Base-by-base conservation (phyloP, 1,284 basidiomycete genomes). In the Tetrapyrgos nigripes region DNA sequence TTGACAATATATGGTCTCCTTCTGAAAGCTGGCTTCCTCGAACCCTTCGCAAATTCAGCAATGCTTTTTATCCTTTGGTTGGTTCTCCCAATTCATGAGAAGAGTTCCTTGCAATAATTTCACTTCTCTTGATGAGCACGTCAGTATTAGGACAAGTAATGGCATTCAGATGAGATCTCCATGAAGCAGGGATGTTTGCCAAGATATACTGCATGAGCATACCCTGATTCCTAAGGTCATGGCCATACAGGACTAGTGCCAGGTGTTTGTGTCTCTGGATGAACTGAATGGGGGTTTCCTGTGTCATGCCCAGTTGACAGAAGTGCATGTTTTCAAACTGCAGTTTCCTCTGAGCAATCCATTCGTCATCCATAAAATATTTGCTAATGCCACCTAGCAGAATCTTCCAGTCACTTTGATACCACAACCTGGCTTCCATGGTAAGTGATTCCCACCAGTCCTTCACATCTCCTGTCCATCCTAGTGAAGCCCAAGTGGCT, bases 291-390 rank as follows among this genome's bases (percentile, higher is more conserved):
- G 37, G 37, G 17, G 37, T 45, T 27, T 64, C 62, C 1, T 40
- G 17, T 1, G 21, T 17, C 23, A 49, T 35, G 0, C 62, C 58
- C 27, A 19, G 35, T 28, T 58, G 56, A 9, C 49, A 10, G 55
- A 58, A 64, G 13, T 24, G 5, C 55, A 60, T 60, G 23, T 51
- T 48, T 27, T 60, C 60, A 31, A 62, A 64, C 23, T 60, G 48
- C 35, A 26, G 9, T 9, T 26, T 48, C 10, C 49, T 26, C 6
- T 62, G 47, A 13, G 27, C 4, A 0, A 48, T 14, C 60, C 62
- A 64, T 33, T 47, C 11, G 0, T 23, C 6, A 1, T 58, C 54
- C 1, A 62, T 27, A 33, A 62, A 64, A 1, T 52, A 56, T 5
- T 21, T 24, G 3, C 52, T 24, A 1, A 64, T 47, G 2, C 29